Conservation (phyloP, 768 basidiomycete genomes). For the Suillus alpinus region DNA sequence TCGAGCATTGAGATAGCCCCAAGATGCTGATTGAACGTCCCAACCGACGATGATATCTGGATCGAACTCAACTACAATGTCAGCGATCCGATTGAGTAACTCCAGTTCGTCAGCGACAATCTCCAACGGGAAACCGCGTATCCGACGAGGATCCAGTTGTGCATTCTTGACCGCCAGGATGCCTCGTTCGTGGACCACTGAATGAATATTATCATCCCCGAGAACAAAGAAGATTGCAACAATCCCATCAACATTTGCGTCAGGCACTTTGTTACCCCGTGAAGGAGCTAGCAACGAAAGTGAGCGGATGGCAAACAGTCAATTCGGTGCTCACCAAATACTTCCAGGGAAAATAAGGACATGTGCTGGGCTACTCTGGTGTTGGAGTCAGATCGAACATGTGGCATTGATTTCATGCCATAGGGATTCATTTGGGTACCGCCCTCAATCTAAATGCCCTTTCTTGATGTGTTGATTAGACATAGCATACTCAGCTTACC, state of each 20-base stretch:
- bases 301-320: not conserved
- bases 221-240: conserved; percentile 72
- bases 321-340: conserved; percentile 65
- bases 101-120: conserved; percentile 70
- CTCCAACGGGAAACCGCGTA: conserved; percentile 48
- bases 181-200: conserved; percentile 36
- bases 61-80: conserved; percentile 73
- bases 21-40: conserved; percentile 85
- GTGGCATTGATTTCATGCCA: conserved; percentile 61
- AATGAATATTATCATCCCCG: conserved; percentile 41
- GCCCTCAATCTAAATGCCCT: conserved; percentile 54
- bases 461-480: not conserved
- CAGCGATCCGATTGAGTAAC: conserved; percentile 72
- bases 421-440: conserved; percentile 74
- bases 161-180: conserved; percentile 50
- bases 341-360: conserved; percentile 78
- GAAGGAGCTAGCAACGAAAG: conserved; percentile 49
- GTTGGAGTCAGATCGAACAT: conserved; percentile 34
- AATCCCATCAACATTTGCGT: conserved; percentile 58
- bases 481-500: conserved; percentile 30
- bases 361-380: conserved; percentile 68
- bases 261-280: conserved; percentile 53
- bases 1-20: conserved; percentile 86
- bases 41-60: conserved; percentile 92
- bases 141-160: conserved; percentile 36